Base-by-base conservation (phyloP, 306 rosid species). In the Argentina anserina region DNA sequence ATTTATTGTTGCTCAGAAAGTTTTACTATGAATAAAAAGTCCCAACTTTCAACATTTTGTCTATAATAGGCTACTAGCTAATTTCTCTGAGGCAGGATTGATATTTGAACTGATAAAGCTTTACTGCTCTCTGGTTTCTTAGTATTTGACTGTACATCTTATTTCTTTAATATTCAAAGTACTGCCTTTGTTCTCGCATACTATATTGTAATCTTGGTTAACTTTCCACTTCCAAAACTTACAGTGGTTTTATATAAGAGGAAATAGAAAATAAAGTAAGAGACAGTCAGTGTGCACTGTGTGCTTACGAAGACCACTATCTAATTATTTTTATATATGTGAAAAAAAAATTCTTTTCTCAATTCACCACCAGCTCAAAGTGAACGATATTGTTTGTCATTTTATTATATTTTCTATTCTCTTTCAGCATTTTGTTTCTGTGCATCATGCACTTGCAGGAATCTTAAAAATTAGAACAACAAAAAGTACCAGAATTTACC, bases 1-100 rank as follows among this genome's bases (percentile, higher is more conserved):
- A 3, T 67, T 33, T 70, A 28, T 69, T 70, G 46, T 42, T n/a
- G 58, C 40, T 28, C 26, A 29, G 65, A 40, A 39, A 25, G 65
- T 37, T 29, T 10, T 11, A 23, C 52, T 20, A 33, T 56, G 42
- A 34, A 21, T 5, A 31, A 36, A 49, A 3, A 52, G 34, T 53
- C 23, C 60, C 60, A 70, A 40, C 4, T 3, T 33, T 4, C 4
- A 37, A 25, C 26, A 25, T 23, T 70, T 43, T 68, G 58, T 63
- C 37, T 71, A 7, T 28, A 63, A 65, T 73, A 74, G 15, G 28
- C 20, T 17, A 47, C 62, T 61, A 72, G 13, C 45, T 46, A n/a
- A 6, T 53, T 74, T 36, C 4, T 65, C 39, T 50, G 29, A 37
- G 29, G n/a, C 42, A 74, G 71, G 34, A 63, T 20, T 47, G 45